Evolutionary conservation across 2,329 filamentous ascomycete species (phyloP).

Genomic region (Penicillium freii): DNA sequence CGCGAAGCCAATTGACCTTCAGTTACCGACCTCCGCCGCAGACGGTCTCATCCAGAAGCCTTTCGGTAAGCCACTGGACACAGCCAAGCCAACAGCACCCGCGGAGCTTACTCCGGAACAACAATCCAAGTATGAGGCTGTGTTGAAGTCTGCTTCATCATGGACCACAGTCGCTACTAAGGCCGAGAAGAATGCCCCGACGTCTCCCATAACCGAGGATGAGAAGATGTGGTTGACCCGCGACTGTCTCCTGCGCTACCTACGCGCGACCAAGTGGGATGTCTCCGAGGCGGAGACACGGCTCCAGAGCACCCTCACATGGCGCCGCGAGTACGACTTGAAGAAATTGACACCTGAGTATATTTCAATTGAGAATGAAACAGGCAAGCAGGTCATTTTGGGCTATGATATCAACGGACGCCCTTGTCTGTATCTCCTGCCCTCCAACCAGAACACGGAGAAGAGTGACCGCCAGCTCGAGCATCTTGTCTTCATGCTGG

Average conservation of each 20-base stretch:
- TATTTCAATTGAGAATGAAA: conserved; percentile 91
- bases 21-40: conserved; percentile 39
- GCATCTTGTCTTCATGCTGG: conserved; percentile 94
- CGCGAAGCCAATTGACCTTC: conserved; percentile 21
- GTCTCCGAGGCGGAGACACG: conserved; percentile 72
- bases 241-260: conserved; percentile 88
- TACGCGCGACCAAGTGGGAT: conserved; percentile 90
- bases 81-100: conserved; percentile 56
- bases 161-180: conserved; percentile 71
- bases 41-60: conserved; percentile 54
- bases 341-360: conserved; percentile 73
- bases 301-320: conserved; percentile 75
- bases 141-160: conserved; percentile 67
- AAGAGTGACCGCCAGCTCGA: conserved; percentile 82
- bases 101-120: conserved; percentile 71
- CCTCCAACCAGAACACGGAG: conserved; percentile 89
- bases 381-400: conserved; percentile 86
- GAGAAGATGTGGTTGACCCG: conserved; percentile 89
- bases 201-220: conserved; percentile 67
- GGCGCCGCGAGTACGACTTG: conserved; percentile 88
- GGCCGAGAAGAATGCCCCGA: conserved; percentile 56
- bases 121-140: conserved; percentile 72
- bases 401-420: conserved; percentile 82
- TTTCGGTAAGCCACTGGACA: conserved; percentile 57
- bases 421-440: conserved; percentile 89